Conservation (phyloP, 1,284 basidiomycete genomes). For the Mycena citricolor region DNA sequence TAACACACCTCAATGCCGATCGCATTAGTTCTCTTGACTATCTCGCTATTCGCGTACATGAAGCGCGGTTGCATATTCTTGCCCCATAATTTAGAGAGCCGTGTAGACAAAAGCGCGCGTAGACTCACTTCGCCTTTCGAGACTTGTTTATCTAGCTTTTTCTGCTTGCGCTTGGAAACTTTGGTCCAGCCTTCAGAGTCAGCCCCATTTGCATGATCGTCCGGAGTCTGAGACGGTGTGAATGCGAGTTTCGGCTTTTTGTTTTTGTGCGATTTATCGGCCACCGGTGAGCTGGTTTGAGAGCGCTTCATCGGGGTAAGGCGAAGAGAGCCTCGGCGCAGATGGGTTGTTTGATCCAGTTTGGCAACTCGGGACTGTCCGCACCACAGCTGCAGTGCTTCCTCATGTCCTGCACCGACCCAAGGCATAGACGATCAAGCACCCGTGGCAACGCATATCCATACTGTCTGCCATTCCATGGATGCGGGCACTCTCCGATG, state of each 20-base stretch:
- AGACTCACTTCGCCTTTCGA: slow-evolving; percentile 54
- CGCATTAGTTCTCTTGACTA: slow-evolving; percentile 66
- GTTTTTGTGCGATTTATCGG: slow-evolving; percentile 16
- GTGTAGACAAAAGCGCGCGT: slow-evolving; percentile 1
- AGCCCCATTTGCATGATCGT: slow-evolving; percentile 23
- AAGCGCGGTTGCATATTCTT: slow-evolving; percentile 71
- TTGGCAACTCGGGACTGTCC: too few species aligned
- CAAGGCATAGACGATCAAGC: too few species aligned
- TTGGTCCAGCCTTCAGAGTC: slow-evolving; percentile 60
- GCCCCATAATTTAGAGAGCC: slow-evolving; percentile 13
- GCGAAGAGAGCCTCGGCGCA: too few species aligned
- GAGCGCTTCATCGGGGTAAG: slow-evolving; percentile 17
- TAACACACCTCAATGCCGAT: slow-evolving; percentile 73
- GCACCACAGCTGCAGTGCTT: too few species aligned
- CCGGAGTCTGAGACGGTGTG: too few species aligned
- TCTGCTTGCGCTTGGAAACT: slow-evolving; percentile 75
- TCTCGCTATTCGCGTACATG: slow-evolving; percentile 76
- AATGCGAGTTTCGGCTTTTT: slow-evolving; percentile 22
- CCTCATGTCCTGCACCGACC: too few species aligned
- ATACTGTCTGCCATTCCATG: too few species aligned
- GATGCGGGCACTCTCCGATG: too few species aligned
- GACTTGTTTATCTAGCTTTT: slow-evolving; percentile 65
- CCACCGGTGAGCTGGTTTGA: slow-evolving; percentile 14
- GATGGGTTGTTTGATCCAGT: neutral
- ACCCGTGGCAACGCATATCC: too few species aligned